Base-by-base conservation (phyloP, 2,329 filamentous ascomycete species). In the Fusarium pseudocircinatum region DNA sequence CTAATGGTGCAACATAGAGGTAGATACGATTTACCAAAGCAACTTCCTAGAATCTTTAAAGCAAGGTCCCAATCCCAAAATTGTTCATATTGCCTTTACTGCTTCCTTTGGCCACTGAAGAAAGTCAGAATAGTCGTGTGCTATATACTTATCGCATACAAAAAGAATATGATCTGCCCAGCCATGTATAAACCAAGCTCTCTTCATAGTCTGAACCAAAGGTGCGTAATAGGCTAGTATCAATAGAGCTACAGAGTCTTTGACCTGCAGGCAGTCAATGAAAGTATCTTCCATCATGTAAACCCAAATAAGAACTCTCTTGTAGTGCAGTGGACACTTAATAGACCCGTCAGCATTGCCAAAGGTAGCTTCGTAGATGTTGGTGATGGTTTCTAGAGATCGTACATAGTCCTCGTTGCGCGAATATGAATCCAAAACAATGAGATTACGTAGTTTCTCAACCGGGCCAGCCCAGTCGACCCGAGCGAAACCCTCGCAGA, bases 21-120 rank as follows among this genome's bases (percentile, higher is more conserved):
- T 6, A 15, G 24, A 46, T 47, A 22, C 3, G 9, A 28, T 47
- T 15, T 15, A 10, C 6, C 44, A 22, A 12, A 47, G 9, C 10
- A 24, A 12, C 10, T 47, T 7, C 44, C 11, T 15, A 28, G 4
- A 47, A 11, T 6, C 20, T 15, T 15, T 2, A 1, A 18, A 2
- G 9, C 15, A 22, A 28, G 0, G 8, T 4, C 24, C 4, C 8
- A 22, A 11, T 12, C 13, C 20, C 26, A 28, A 15, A 22, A 5
- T 9, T 22, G 13, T 2, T 28, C 26, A 28, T 47, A 22, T 22
- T 22, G 6, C 26, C 20, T 9, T 22, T 22, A 30, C 26, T 4
- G 4, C 26, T 47, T 30, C 44, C 7, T 7, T 47, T 30, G 44
- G 26, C 44, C 26, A 47, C 7, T 47, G 26, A 22, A 47, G 26